Base-by-base conservation (phyloP, 306 rosid species). In the Comarum palustre region DNA sequence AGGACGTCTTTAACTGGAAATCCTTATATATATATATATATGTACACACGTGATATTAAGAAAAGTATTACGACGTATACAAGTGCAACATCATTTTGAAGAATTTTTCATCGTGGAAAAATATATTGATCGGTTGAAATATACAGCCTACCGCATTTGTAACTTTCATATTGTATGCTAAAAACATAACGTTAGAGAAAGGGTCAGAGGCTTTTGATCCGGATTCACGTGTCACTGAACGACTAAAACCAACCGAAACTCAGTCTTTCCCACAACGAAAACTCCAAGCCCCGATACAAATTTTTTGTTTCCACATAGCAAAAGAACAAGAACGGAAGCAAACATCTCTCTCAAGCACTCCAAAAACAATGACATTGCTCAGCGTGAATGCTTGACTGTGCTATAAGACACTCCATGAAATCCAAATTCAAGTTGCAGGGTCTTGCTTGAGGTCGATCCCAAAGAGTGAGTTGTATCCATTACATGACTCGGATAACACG, bases 341-440 rank as follows among this genome's bases (percentile, higher is more conserved):
- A 38, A 54, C 65, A 24, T 54, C 63, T 51, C 63, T n/a, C 34
- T 69, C 74, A 36, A n/a, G 14, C 2, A 5, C 73, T 34, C 59
- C 6, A 58, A 25, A 29, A 15, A 17, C 24, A 69, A 48, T 1
- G 38, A 34, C 73, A 50, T n/a, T 69, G 73, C 54, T 7, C 22
- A n/a, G n/a, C 10, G 73, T 51, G 62, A 69, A 69, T n/a, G 63
- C 3, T 69, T n/a, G 62, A 48, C 62, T 31, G 9, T 19, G 32
- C 8, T 29, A 36, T 29, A 47, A 19, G 59, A 68, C 72, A 68
- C 42, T 47, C 4, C 41, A 50, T 48, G 61, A 71, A 36, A 38
- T 71, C 74, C 74, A 71, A 71, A 55, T 36, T 8, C 22, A 52
- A 36, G 50, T 54, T 71, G 74, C 36, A 36, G 73, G 73, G 73